Base-by-base conservation (phyloP, 192 early-diverging fungal species). In the Mortierella claussenii region DNA sequence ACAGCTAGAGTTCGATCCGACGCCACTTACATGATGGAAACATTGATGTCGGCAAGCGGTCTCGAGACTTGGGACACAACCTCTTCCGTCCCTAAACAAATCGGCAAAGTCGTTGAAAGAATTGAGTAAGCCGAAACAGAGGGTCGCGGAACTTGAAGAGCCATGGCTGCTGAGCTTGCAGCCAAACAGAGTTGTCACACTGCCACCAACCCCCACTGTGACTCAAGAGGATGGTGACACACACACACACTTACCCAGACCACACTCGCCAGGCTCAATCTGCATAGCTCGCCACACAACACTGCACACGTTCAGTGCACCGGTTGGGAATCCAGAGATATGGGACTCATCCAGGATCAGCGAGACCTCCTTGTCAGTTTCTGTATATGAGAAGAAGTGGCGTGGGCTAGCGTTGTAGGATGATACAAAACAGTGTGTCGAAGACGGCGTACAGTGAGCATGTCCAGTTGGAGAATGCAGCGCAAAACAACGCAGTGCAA, bases 311-410 rank as follows among this genome's bases (percentile, higher is more conserved):
- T 67, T 67, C 12, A 76, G 27, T 28, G 64, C 18, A 26, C 57
- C 58, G 3, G 18, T 44, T 18, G 73, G 73, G 36, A 76, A 76
- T 1, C 53, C 64, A 5, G 34, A 9, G 45, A 76, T 12, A 54
- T 67, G 57, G 27, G 57, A 53, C 30, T 76, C 58, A 52, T 76
- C 64, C 4, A 76, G 59, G 20, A 76, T 76, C 11, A 76, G 52
- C 15, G 73, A 76, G 8, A 76, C 73, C 15, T 76, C 73, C 64
- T 66, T 66, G 64, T 76, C 73, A 1, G 73, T 76, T 36, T 76
- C 73, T 36, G 73, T 67, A 40, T 76, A 76, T 17, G 73, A 76
- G 57, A 76, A 76, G 56, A 76, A 76, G 28, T 76, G 65, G n/a
- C 65, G 73, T 4, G 61, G 55, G 9, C 73, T 76, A 62, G n/a